Evolutionary conservation across 2,329 filamentous ascomycete genomes (phyloP), one percentile per base, ranked within the genome.

Genomic region (Talaromyces amestolkiae): DNA sequence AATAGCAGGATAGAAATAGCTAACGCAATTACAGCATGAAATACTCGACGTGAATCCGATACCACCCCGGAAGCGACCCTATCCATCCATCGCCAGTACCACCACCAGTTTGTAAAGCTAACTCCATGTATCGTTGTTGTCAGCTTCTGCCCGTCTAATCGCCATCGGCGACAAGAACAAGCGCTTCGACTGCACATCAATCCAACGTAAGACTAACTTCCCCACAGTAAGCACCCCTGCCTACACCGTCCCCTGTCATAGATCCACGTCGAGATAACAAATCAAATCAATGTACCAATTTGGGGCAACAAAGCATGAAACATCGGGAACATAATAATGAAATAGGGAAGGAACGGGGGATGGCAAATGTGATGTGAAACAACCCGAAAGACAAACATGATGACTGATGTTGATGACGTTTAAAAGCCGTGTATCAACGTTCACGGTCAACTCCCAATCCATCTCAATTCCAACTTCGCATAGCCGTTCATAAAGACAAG

Each of bases 11-110:
- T 59, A 59, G 56, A 59, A 45, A 43, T 43, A 59, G 22, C 56
- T 45, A 45, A 59, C 56, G 39, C 22, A 45, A 59, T 41, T 41
- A 59, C 43, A 64, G 37, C 33, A 59, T 58, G 51, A 53, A 43
- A 66, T 47, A 53, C 63, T 76, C 72, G 77, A 79, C 77, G 75
- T 72, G 77, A 74, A 68, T 33, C 56, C 22, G 35, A 59, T 59
- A 80, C 78, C 78, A 77, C 78, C 78, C 78, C 78, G 76, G 78
- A 79, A 77, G 78, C 78, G 77, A 79, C 78, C 78, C 78, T 80
- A 79, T 69, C 75, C 77, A 80, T 80, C 78, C 78, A 70, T 78
- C 78, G 74, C 77, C 78, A 78, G 35, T 68, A 74, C 74, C 73
- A 68, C 61, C 45, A 64, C 39, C 64, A 54, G 63, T 39, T 60